phyloP scores from a whole-genome alignment of 2,329 filamentous ascomycete species.

The Aspergillus eucalypticola region DNA sequence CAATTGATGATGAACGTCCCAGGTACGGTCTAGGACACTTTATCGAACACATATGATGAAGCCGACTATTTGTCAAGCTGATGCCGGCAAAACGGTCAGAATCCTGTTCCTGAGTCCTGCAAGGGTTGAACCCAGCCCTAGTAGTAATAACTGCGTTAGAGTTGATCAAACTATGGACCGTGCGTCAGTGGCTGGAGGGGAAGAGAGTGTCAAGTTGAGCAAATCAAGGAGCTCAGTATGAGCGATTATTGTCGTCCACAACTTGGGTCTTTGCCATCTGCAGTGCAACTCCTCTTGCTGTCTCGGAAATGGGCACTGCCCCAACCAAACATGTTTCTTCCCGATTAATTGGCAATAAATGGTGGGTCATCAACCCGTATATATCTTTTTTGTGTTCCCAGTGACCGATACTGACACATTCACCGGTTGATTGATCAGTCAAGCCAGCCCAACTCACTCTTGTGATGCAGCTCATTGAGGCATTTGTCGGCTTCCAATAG shows the following conservation, averaged over 20 bases:
- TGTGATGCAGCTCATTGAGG: constrained; percentile 6
- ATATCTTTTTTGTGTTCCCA: neutral
- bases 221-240: neutral
- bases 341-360: neutral
- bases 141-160: neutral
- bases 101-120: too few species aligned
- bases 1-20: too few species aligned
- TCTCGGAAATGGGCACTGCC: neutral
- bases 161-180: constrained; percentile 7
- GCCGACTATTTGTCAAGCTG: too few species aligned
- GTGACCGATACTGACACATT: neutral
- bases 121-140: too few species aligned
- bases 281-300: neutral
- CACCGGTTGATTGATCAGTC: constrained; percentile 2
- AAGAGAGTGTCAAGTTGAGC: neutral
- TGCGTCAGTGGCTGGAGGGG: constrained; percentile 7
- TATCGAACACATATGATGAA: too few species aligned
- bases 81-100: too few species aligned
- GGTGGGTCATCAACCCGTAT: neutral
- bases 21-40: too few species aligned
- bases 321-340: neutral
- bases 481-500: constrained; percentile 9
- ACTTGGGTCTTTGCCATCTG: constrained; percentile 1
- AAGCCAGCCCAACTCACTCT: neutral
- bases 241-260: constrained; percentile 7